phyloP scores from a whole-genome alignment of 2,329 filamentous ascomycete genomes.

The Westerdykella aurantiaca region DNA sequence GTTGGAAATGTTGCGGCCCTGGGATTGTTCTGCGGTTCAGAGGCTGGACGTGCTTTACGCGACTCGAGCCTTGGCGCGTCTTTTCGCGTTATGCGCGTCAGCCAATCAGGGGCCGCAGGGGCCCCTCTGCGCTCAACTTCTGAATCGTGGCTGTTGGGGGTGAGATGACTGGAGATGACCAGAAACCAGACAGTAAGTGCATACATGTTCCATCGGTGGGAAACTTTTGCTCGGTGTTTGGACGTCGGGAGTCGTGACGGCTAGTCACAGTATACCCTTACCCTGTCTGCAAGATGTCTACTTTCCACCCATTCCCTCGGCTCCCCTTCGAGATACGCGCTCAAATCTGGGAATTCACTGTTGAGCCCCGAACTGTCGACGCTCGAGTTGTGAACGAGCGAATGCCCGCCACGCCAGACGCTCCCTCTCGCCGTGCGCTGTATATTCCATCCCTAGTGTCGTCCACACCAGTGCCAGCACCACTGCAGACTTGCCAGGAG shows the following conservation, averaged over 20 bases:
- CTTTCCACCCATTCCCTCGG: conserved; percentile 7
- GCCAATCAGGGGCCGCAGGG: conserved; percentile 16
- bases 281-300: neutral
- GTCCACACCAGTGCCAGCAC: conserved; percentile 3
- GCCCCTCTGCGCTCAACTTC: too few relatives aligned
- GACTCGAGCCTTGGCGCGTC: neutral
- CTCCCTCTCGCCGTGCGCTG: too few relatives aligned
- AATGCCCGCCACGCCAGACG: neutral
- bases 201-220: too few relatives aligned
- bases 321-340: conserved; percentile 6
- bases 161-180: too few relatives aligned
- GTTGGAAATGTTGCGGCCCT: conserved; percentile 7
- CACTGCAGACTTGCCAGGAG: conserved; percentile 7
- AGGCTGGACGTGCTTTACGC: conserved; percentile 13
- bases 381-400: neutral
- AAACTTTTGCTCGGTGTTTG: too few relatives aligned
- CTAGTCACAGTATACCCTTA: too few relatives aligned
- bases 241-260: too few relatives aligned
- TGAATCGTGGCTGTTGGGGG: too few relatives aligned
- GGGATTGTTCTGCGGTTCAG: conserved; percentile 21
- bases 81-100: conserved; percentile 14
- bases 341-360: conserved; percentile 8
- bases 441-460: too few relatives aligned
- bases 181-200: too few relatives aligned
- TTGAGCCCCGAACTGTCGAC: conserved; percentile 9